A percentile compares a stretch with the other conserved stretches of the same genome.
These are phyloP conservation scores for Phytopythium delawarense DNA, from an alignment of 352 stramenopile species.

Conservation along the genomic window DNA sequence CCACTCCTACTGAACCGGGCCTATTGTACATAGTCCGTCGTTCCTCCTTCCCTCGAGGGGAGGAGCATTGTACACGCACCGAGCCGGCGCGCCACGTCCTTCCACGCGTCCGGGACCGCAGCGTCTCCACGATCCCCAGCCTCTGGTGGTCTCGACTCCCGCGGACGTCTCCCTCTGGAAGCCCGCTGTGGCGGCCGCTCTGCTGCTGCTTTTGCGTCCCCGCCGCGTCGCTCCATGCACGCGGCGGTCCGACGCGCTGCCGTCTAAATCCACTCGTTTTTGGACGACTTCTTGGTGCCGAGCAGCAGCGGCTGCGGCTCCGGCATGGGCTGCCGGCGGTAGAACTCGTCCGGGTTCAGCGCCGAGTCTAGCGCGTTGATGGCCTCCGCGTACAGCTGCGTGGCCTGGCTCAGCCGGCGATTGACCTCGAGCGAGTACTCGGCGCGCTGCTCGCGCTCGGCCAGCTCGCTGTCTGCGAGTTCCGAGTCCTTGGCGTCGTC, in stretches of 20 bases:
- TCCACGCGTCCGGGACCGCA: background rate
- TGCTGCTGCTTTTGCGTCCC: constrained; percentile 13
- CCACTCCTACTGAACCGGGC: constrained; percentile 4
- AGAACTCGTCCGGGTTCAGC: constrained; percentile 29
- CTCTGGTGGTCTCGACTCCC: background rate
- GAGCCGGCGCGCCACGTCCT: background rate
- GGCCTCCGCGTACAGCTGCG: constrained; percentile 50
- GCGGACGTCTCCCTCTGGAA: constrained; percentile 5
- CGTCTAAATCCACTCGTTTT: constrained; percentile 46
- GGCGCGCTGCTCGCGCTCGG: constrained; percentile 21
- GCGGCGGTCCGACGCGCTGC: background rate
- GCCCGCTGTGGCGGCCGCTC: background rate
- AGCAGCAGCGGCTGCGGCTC: constrained; percentile 51
- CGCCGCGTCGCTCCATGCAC: background rate
- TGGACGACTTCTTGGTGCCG: constrained; percentile 40
- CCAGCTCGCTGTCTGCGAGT: constrained; percentile 20
- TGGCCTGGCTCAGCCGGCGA: constrained; percentile 44
- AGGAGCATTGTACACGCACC: constrained; percentile 2
- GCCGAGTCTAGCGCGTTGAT: constrained; percentile 46
- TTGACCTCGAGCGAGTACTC: constrained; percentile 39
- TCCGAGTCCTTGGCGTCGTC: constrained; percentile 17
- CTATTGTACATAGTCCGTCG: constrained; percentile 10
- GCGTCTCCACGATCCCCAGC: background rate
- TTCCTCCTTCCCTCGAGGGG: background rate
- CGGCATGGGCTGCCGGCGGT: constrained; percentile 20